Conservation (phyloP, 192 early-diverging fungal species). For the Borealophlyctis nickersoniae region DNA sequence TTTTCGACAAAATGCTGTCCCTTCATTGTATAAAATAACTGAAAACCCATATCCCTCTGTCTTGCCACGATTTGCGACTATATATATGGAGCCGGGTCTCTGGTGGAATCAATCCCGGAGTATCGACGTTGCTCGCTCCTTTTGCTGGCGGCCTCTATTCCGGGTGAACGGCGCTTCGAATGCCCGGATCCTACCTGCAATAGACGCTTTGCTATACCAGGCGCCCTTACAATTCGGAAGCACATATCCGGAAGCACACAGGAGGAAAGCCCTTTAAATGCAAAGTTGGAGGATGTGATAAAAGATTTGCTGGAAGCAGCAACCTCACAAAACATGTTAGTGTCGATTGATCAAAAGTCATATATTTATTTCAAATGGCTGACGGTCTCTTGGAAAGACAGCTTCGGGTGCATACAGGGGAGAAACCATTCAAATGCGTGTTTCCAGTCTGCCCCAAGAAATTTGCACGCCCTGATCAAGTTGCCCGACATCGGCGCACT, state of each 20-base stretch:
- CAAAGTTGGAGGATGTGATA: constrained; percentile 60
- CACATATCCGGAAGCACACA: constrained; percentile 75
- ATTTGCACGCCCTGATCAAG: constrained; percentile 82
- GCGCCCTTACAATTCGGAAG: constrained; percentile 73
- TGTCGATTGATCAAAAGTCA: too few species aligned
- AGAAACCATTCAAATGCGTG: constrained; percentile 78
- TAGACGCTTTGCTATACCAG: constrained; percentile 71
- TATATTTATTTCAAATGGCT: too few species aligned
- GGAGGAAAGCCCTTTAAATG: constrained; percentile 79
- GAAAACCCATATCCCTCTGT: too few species aligned
- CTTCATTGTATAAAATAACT: too few species aligned
- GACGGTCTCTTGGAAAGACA: too few species aligned
- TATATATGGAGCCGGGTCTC: too few species aligned
- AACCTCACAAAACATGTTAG: constrained; percentile 46
- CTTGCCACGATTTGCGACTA: too few species aligned
- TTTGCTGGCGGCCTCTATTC: too few species aligned
- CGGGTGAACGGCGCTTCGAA: constrained; percentile 40
- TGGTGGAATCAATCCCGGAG: too few species aligned
- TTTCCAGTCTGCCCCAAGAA: constrained; percentile 67
- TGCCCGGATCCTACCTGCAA: constrained; percentile 64
- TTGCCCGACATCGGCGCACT: constrained; percentile 26
- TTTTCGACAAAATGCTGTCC: too few species aligned
- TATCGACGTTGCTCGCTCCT: too few species aligned
- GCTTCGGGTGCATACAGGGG: constrained; percentile 81
- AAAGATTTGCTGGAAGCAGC: constrained; percentile 57